Base-by-base conservation (phyloP, 2,329 filamentous ascomycete species). In the Sclerotiophoma versabilis region DNA sequence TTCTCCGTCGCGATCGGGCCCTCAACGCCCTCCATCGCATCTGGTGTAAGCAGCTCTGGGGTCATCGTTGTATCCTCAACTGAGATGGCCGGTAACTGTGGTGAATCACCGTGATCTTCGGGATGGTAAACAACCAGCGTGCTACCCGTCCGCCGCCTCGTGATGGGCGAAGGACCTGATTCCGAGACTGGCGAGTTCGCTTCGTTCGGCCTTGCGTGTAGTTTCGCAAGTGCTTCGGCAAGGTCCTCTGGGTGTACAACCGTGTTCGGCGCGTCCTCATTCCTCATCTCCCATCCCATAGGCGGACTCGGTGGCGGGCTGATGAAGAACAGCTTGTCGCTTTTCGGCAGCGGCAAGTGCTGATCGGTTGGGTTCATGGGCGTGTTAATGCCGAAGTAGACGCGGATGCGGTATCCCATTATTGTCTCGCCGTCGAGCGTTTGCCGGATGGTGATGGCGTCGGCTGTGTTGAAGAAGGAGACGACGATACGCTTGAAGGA, bases 401-500 rank as follows among this genome's bases (percentile, higher is more conserved):
- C 72, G 37, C 73, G 72, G 26, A 75, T 71, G 36, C 73, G 82
- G 79, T 25, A 83, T 65, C 89, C 90, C 77, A 93, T 84, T 62
- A 93, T 81, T 20, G 79, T 79, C 76, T 92, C 88, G 65, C 88
- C 87, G 68, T 95, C 90, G 76, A 92, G 90, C 49, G 88, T 81
- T 62, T 85, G 80, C 59, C 89, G 87, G 50, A 93, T 88, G 50
- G 81, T 80, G 65, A 91, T 86, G 51, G 91, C 90, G 48, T 88
- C 84, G 47, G 87, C 83, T 66, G 84, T 81, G 57, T 86, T 85
- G 75, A 83, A 87, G 80, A 95, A 93, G 63, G 89, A 91, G 57
- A 90, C 85, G 64, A 93, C 82, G 68, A 95, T 92, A 73, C 91
- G 88, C 60, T 88, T 85, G 81, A 95, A 92, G 6, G 89, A 92